A percentile compares a stretch with the other conserved stretches of the same genome.
These are phyloP conservation scores for Russula lepida DNA, from an alignment of 768 basidiomycete species.

Conservation along the genomic window DNA sequence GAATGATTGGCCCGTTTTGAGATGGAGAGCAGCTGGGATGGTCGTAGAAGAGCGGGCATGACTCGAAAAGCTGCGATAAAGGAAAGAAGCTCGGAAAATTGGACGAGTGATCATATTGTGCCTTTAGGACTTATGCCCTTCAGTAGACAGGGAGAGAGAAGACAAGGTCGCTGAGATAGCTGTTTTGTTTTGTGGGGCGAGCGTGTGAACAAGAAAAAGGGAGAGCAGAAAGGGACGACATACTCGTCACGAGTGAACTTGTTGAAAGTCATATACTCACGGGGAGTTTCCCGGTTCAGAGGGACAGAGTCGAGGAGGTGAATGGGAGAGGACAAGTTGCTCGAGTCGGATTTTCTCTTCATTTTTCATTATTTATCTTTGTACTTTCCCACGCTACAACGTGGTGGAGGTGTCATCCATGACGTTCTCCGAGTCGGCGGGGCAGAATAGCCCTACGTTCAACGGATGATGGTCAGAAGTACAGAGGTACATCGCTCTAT, in stretches of 20 bases:
- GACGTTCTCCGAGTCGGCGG: too few species aligned
- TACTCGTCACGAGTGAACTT: conserved; percentile 87
- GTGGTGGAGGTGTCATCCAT: background rate
- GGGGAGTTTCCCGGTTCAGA: background rate
- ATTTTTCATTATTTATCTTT: background rate
- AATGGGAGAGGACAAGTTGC: background rate
- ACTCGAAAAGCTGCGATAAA: conserved; percentile 59
- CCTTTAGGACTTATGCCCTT: conserved; percentile 24
- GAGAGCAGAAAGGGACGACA: conserved; percentile 23
- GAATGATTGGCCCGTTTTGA: conserved; percentile 93
- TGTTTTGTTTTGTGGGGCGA: conserved; percentile 32
- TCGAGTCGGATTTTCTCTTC: background rate
- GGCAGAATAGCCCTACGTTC: too few species aligned
- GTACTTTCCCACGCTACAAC: background rate
- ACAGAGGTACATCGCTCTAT: too few species aligned
- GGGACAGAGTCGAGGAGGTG: background rate
- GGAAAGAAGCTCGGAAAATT: conserved; percentile 39
- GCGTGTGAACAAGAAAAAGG: conserved; percentile 23
- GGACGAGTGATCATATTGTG: conserved; percentile 49
- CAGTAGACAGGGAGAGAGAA: conserved; percentile 56
- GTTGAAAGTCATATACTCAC: conserved; percentile 68
- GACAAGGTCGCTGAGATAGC: conserved; percentile 87
- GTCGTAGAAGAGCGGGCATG: conserved; percentile 39
- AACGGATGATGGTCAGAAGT: too few species aligned
- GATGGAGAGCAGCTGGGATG: conserved; percentile 77